These are phyloP conservation scores for Sanguinoderma infundibulare DNA, from an alignment of 1,284 basidiomycete genomes.

Conservation along the genomic window DNA sequence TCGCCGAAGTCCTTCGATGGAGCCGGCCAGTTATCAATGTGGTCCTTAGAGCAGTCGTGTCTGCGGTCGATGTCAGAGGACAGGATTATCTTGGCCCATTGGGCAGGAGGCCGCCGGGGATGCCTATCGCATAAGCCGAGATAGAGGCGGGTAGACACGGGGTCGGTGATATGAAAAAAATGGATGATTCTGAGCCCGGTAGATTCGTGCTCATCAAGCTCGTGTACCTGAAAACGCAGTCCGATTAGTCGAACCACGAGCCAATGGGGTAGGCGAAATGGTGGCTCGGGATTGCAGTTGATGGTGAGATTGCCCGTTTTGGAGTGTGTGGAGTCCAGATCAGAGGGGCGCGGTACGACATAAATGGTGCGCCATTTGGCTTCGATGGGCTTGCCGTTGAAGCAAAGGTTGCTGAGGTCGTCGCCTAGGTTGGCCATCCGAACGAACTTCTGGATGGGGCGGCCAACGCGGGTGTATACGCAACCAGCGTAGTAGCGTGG, in stretches of 20 bases:
- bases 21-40: neutral
- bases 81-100: no score
- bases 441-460: neutral
- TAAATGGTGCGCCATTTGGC: slow-evolving; percentile 5
- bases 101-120: no score
- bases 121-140: no score
- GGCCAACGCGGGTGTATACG: neutral
- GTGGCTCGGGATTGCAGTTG: neutral
- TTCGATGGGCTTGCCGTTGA: neutral
- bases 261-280: neutral
- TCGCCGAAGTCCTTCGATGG: neutral
- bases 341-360: neutral
- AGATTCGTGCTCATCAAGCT: neutral
- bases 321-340: neutral
- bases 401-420: neutral
- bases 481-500: neutral
- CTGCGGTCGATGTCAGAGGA: no score
- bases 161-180: no score
- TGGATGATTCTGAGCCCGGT: neutral
- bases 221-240: neutral
- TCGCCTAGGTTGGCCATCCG: neutral
- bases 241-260: neutral
- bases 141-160: no score
- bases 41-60: neutral
- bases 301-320: neutral